phyloP scores from a whole-genome alignment of 2,329 filamentous ascomycete species.

The Colletotrichum horii region DNA sequence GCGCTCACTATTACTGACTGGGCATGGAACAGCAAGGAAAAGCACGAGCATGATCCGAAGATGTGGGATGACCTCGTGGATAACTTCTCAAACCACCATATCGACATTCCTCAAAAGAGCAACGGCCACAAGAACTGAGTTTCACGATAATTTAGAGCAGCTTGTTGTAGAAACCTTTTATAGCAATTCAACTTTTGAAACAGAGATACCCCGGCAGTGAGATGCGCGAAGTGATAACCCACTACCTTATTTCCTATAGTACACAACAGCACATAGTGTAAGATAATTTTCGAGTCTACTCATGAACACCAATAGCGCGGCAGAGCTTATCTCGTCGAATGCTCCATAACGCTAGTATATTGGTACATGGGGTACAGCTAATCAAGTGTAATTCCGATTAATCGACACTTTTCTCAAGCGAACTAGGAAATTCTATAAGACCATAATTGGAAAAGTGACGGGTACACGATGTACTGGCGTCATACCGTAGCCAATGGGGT shows the following conservation, averaged over 20 bases:
- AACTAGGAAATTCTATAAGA: no score
- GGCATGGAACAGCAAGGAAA: constrained; percentile 46
- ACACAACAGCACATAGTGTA: background rate
- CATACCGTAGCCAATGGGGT: no score
- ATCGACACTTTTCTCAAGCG: no score
- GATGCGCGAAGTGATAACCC: background rate
- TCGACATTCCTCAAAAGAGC: background rate
- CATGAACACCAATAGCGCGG: no score
- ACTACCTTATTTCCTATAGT: background rate
- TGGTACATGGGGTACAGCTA: no score
- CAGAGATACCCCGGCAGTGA: background rate
- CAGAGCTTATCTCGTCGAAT: no score
- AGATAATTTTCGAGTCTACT: background rate
- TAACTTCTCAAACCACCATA: constrained; percentile 45
- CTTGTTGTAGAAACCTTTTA: background rate
- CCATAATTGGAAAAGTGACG: no score
- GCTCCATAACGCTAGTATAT: no score
- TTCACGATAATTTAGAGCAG: background rate
- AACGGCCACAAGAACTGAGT: background rate
- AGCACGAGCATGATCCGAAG: constrained; percentile 49
- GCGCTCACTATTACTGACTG: constrained; percentile 64
- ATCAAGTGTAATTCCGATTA: no score
- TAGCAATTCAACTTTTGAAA: background rate
- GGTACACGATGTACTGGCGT: no score
- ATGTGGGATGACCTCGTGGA: constrained; percentile 62